Evolutionary conservation across 1,284 basidiomycete species (phyloP), one percentile per base, ranked within the genome.

Genomic region (Jaminaea rosea): DNA sequence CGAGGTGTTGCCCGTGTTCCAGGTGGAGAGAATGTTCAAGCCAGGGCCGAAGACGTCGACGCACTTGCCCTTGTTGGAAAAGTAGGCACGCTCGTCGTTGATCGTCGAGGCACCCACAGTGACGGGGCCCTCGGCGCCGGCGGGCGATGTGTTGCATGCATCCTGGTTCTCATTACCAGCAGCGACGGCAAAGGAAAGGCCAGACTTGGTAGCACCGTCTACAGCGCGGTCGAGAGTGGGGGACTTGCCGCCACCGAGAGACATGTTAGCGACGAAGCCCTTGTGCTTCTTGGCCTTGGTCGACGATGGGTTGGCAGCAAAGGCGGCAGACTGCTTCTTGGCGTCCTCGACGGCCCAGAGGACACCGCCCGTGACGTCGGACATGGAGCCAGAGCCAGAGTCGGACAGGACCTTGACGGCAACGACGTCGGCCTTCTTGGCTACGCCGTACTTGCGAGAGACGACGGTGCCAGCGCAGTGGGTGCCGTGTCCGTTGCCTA

Each of bases 181-280:
- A 29, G 71, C 71, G 21, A 73, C 71, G 47, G 57, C 88, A 69
- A 97, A 96, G 80, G 96, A 89, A 52, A 98, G 80, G 49, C 93
- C 93, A 44, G 74, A 65, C 26, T 82, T 80, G 51, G 94, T 88
- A 49, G 92, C 91, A 49, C 78, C 80, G 77, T 97, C 84, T 58
- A 98, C 89, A 46, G 86, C 83, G 32, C 81, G 80, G 68, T 98
- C 89, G 52, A 97, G 81, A 41, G 87, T 82, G 36, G 79, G 80
- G n/a, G 88, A 90, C 79, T 91, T 93, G 65, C 88, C 88, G 71
- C 93, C 93, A 61, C 93, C 93, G 50, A 98, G 84, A 73, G 85
- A 88, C 93, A 98, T 96, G 81, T 93, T 96, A 57, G 88, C 90
- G 62, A 97, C 92, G 34, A 91, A 93, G 32, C 93, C 93, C 79